phyloP scores from a whole-genome alignment of 345 rosid species.

The Populus simonii region DNA sequence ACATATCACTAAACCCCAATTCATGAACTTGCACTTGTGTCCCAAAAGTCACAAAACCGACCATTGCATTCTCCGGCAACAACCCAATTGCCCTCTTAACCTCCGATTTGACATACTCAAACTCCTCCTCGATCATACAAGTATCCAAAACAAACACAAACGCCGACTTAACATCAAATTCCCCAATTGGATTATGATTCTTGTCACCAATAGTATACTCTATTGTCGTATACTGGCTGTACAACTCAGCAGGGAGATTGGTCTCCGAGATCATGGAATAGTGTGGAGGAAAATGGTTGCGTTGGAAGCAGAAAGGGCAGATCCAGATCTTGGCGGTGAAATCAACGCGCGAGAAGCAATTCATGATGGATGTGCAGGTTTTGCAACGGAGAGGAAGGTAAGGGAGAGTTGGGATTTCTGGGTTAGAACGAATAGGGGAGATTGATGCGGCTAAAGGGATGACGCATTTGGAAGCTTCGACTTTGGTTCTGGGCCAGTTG shows the following conservation, averaged over 20 bases:
- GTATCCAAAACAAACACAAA: constrained; percentile 86
- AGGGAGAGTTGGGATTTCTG: constrained; percentile 71
- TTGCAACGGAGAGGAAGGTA: constrained; percentile 86
- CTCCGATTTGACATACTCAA: constrained; percentile 68
- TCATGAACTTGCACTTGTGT: constrained; percentile 98
- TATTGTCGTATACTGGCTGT: constrained; percentile 78
- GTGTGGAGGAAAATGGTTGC: constrained; percentile 77
- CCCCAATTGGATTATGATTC: constrained; percentile 6
- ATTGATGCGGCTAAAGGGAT: constrained; percentile 88
- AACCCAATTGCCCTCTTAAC: constrained; percentile 86
- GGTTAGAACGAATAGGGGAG: constrained; percentile 81
- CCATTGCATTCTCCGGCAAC: constrained; percentile 92
- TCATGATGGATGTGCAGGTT: constrained; percentile 68
- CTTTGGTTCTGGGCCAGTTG: constrained; percentile 95
- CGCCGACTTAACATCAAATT: constrained; percentile 32
- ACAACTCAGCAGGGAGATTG: constrained; percentile 87
- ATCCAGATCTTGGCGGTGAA: constrained; percentile 92
- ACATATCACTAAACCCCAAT: constrained; percentile 85
- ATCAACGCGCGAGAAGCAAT: constrained; percentile 75
- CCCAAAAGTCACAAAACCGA: constrained; percentile 92
- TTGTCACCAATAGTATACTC: constrained; percentile 59
- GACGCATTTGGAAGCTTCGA: constrained; percentile 98
- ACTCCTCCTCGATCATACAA: constrained; percentile 95
- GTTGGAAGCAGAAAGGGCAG: constrained; percentile 90
- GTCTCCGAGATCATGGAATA: constrained; percentile 79